Conservation (phyloP, 805 yeast species). For the Nakazawaea sp. region DNA sequence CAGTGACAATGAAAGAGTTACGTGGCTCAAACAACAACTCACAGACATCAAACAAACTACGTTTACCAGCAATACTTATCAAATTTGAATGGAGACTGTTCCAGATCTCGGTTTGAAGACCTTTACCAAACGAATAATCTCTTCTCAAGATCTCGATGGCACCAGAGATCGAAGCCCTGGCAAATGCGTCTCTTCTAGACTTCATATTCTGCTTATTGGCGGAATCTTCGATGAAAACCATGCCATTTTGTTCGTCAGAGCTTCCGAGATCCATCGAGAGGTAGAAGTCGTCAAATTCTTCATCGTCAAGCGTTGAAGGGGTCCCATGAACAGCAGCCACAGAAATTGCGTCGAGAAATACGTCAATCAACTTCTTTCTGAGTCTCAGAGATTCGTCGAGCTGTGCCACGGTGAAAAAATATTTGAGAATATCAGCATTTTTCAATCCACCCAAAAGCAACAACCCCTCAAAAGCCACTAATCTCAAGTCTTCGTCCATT, state of each 20-base stretch:
- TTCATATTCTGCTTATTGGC: slow-evolving; percentile 33
- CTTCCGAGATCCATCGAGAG: slow-evolving; percentile 15
- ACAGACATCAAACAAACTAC: slow-evolving; percentile 57
- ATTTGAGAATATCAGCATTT: slow-evolving; percentile 51
- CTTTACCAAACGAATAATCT: slow-evolving; percentile 48
- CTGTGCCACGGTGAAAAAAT: slow-evolving; percentile 50
- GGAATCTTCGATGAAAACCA: slow-evolving; percentile 55
- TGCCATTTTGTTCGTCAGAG: slow-evolving; percentile 23
- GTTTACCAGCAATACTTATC: slow-evolving; percentile 49
- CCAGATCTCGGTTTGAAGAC: slow-evolving; percentile 63
- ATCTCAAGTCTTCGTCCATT: slow-evolving; percentile 45
- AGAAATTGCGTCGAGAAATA: slow-evolving; percentile 49
- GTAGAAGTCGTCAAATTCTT: slow-evolving; percentile 36
- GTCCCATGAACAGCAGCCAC: slow-evolving; percentile 61
- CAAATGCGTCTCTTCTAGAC: slow-evolving; percentile 55
- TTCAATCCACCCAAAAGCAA: slow-evolving; percentile 72
- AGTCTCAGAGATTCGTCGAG: slow-evolving; percentile 51
- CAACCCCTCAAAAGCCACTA: slow-evolving; percentile 65
- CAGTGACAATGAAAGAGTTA: slow-evolving; percentile 52
- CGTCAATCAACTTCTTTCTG: slow-evolving; percentile 38
- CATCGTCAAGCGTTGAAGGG: slow-evolving; percentile 53
- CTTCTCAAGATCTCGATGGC: slow-evolving; percentile 59
- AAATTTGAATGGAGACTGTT: slow-evolving; percentile 55
- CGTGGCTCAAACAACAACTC: slow-evolving; percentile 58
- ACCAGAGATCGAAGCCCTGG: slow-evolving; percentile 59